A percentile compares a stretch with the other conserved stretches of the same genome.
These are phyloP conservation scores for Mycosphaerella arachidis DNA, from an alignment of 2,329 filamentous ascomycete species.

Conservation along the genomic window DNA sequence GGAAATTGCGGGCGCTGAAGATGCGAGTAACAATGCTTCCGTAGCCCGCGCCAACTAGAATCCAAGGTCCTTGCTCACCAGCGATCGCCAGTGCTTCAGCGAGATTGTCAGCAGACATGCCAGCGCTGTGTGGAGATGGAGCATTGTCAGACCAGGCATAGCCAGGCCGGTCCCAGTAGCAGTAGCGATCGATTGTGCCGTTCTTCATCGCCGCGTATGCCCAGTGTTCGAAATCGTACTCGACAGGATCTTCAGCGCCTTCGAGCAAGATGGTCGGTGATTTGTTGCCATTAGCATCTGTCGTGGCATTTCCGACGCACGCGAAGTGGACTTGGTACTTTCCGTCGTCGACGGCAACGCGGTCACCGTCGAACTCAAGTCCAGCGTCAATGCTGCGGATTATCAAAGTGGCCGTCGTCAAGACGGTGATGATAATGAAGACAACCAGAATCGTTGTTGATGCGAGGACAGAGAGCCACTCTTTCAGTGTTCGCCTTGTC, in stretches of 20 bases:
- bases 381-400: constrained; percentile 75
- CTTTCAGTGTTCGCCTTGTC: constrained; percentile 70
- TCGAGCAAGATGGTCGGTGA: constrained; percentile 82
- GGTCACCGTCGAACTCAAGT: constrained; percentile 66
- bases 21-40: constrained; percentile 87
- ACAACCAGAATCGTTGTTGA: constrained; percentile 67
- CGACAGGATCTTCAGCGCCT: constrained; percentile 73
- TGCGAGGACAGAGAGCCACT: constrained; percentile 77
- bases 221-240: constrained; percentile 74
- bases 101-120: constrained; percentile 84
- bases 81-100: constrained; percentile 78
- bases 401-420: constrained; percentile 75
- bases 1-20: constrained; percentile 77
- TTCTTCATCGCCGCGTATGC: constrained; percentile 71
- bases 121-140: constrained; percentile 86
- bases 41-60: constrained; percentile 79
- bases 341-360: constrained; percentile 74
- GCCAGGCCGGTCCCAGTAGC: constrained; percentile 91
- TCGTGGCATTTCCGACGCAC: constrained; percentile 68
- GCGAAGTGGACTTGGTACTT: constrained; percentile 85
- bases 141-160: constrained; percentile 86
- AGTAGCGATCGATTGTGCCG: constrained; percentile 81
- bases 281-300: constrained; percentile 48
- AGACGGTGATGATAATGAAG: constrained; percentile 63
- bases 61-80: constrained; percentile 82